Conservation (phyloP, 2,329 filamentous ascomycete species). For the Fusarium sp. region DNA sequence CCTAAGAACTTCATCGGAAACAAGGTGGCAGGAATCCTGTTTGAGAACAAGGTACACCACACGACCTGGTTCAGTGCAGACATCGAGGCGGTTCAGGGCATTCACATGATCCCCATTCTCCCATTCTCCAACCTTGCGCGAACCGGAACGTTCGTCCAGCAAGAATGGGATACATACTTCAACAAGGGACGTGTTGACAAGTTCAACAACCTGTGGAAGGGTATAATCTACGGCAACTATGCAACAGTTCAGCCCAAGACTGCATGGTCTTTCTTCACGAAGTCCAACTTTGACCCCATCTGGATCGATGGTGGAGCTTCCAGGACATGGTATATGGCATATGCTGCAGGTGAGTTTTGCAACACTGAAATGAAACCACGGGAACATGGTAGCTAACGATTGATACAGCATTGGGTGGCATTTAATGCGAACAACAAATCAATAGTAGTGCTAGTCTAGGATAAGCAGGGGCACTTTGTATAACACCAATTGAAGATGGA, state of each 20-base stretch:
- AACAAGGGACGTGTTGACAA: conserved; percentile 70
- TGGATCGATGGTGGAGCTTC: conserved; percentile 87
- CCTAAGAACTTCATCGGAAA: conserved; percentile 84
- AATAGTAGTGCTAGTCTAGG: conserved; percentile 2
- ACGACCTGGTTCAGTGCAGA: conserved; percentile 86
- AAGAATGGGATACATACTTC: conserved; percentile 89
- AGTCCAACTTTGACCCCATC: conserved; percentile 69
- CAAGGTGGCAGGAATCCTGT: conserved; percentile 77
- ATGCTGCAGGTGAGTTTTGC: conserved; percentile 73
- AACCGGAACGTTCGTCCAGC: conserved; percentile 73
- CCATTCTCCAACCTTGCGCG: conserved; percentile 76
- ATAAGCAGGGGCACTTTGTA: conserved; percentile 20
- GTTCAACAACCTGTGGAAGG: conserved; percentile 83
- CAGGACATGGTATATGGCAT: conserved; percentile 86
- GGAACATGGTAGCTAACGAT: conserved; percentile 25
- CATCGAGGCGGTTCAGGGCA: conserved; percentile 78
- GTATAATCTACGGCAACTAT: conserved; percentile 84
- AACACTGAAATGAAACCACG: neutral
- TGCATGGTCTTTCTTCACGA: conserved; percentile 80
- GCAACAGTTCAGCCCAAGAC: conserved; percentile 77
- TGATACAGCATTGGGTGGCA: conserved; percentile 36
- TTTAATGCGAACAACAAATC: conserved; percentile 15
- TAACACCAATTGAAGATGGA: conserved; percentile 30
- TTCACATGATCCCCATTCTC: conserved; percentile 84
- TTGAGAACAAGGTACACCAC: conserved; percentile 96